These are phyloP conservation scores for Neonothopanus nambi DNA, from an alignment of 1,284 basidiomycete genomes.

Conservation along the genomic window DNA sequence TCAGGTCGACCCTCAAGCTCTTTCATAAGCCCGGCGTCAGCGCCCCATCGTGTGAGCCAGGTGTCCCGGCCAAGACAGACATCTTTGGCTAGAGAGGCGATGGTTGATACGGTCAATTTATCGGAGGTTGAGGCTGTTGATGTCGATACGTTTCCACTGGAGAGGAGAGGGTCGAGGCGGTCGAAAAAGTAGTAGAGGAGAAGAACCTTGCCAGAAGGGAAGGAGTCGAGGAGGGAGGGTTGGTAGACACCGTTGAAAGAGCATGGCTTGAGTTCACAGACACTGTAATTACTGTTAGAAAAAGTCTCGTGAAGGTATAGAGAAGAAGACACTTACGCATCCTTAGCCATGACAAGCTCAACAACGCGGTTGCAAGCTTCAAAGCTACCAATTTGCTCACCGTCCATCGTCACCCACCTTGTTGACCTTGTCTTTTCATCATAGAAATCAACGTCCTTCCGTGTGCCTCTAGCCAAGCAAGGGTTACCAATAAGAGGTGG, in stretches of 20 bases:
- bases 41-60: constrained; percentile 63
- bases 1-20: constrained; percentile 88
- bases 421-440: constrained; percentile 47
- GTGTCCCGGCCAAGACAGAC: constrained; percentile 70
- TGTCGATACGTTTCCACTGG: constrained; percentile 12
- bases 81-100: constrained; percentile 65
- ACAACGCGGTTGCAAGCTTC: constrained; percentile 85
- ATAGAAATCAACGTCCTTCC: constrained; percentile 68
- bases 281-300: constrained; percentile 42
- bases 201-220: constrained; percentile 77
- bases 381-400: constrained; percentile 79
- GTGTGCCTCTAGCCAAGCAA: constrained; percentile 75
- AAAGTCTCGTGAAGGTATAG: constrained; percentile 10
- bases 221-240: constrained; percentile 90
- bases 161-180: constrained; percentile 82
- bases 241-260: constrained; percentile 98
- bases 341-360: constrained; percentile 94
- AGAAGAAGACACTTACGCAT: constrained; percentile 70
- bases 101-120: constrained; percentile 57
- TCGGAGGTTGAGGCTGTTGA: constrained; percentile 15
- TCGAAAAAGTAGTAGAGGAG: constrained; percentile 98
- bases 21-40: constrained; percentile 55
- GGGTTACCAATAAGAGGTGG: constrained; percentile 55
- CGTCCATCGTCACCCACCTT: constrained; percentile 80
- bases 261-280: constrained; percentile 90